A percentile compares a stretch with the other conserved stretches of the same genome.
phyloP scores from a whole-genome alignment of 306 rosid species.

The Vachellia pachyceras region DNA sequence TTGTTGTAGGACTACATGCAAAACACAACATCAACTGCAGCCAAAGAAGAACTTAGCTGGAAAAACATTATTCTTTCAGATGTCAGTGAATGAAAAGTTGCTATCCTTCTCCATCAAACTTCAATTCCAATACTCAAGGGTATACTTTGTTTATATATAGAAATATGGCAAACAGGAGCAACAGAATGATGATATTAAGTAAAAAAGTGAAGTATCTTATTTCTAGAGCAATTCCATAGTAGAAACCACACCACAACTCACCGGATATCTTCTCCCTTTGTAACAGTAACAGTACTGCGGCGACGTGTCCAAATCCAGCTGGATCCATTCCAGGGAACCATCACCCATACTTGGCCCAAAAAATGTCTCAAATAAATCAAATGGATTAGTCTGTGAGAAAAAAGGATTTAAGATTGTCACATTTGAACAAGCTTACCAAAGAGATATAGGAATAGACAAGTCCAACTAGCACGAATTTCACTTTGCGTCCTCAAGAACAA shows the following conservation, averaged over 20 bases:
- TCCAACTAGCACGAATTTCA: too few species aligned
- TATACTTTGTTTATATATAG: neutral
- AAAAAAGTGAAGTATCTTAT: neutral
- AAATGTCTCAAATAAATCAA: slow-evolving; percentile 96
- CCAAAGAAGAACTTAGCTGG: neutral
- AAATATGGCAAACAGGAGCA: neutral
- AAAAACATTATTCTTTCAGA: neutral
- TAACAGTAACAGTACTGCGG: slow-evolving; percentile 83
- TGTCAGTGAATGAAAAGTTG: neutral
- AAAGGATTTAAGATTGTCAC: too few species aligned
- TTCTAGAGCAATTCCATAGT: slow-evolving; percentile 2
- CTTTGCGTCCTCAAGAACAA: too few species aligned
- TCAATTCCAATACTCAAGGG: too few species aligned
- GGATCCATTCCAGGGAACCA: slow-evolving; percentile 81
- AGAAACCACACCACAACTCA: slow-evolving; percentile 49
- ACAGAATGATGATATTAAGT: slow-evolving; percentile 7
- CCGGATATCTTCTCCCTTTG: slow-evolving; percentile 98
- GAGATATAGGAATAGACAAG: too few species aligned
- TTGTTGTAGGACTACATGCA: neutral
- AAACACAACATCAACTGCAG: neutral
- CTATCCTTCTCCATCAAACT: too few species aligned
- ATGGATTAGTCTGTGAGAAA: slow-evolving; percentile 86
- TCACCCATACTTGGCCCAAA: slow-evolving; percentile 87
- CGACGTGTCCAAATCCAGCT: slow-evolving; percentile 83
- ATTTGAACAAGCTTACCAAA: too few species aligned